Evolutionary conservation across 2,329 filamentous ascomycete genomes (phyloP).

Genomic region (Eutypella sp.): DNA sequence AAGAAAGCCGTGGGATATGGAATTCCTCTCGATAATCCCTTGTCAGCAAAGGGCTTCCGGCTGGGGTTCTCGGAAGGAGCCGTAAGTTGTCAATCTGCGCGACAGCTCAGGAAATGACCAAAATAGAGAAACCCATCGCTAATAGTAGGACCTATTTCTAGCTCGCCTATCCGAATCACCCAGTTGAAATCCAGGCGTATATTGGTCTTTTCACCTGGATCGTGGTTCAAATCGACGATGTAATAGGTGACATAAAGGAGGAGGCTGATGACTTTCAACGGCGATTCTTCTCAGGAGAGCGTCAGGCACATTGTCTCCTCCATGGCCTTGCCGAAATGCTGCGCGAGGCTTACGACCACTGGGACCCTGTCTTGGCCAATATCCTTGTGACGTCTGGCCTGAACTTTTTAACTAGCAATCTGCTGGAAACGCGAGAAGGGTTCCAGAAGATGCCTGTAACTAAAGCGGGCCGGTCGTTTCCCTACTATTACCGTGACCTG

Average conservation of each 20-base stretch:
- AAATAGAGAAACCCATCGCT: no score
- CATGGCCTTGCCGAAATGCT: conserved; percentile 7
- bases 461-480: conserved; percentile 10
- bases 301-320: conserved; percentile 13
- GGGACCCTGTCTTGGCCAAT: conserved; percentile 13
- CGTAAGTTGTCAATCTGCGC: conserved; percentile 7
- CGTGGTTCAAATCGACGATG: conserved; percentile 18
- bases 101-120: no score
- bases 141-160: conserved; percentile 2
- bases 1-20: conserved; percentile 13
- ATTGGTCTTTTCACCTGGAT: conserved; percentile 18
- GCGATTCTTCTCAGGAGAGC: conserved; percentile 14
- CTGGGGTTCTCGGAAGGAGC: conserved; percentile 12
- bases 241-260: conserved; percentile 13
- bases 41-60: conserved; percentile 15
- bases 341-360: conserved; percentile 13
- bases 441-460: conserved; percentile 14
- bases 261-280: conserved; percentile 12
- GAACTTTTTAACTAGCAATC: conserved; percentile 17
- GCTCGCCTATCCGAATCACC: conserved; percentile 16
- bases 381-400: conserved; percentile 14
- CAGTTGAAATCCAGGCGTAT: conserved; percentile 11
- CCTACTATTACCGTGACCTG: conserved; percentile 15
- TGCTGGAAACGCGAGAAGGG: conserved; percentile 15
- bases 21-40: conserved; percentile 12